Conservation (phyloP, 1,284 basidiomycete species). For the Trichosporon sp. region DNA sequence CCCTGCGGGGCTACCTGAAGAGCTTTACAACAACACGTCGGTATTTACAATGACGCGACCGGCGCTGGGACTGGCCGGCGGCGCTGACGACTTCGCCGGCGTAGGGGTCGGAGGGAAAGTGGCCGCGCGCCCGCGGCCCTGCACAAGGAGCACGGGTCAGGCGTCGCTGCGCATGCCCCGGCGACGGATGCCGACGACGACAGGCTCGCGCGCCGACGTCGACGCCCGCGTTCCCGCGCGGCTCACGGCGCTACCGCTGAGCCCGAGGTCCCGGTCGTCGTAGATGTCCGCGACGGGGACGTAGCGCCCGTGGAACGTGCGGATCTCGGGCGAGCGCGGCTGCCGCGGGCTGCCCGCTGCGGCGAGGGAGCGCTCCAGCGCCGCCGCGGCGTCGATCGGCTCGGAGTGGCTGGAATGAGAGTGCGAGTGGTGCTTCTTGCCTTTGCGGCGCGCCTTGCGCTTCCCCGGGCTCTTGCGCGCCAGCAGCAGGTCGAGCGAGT, state of each 20-base stretch:
- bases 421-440: conserved; percentile 2
- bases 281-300: conserved; percentile 19
- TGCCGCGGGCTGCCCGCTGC: not conserved
- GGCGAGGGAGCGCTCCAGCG: not conserved
- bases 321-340: not conserved
- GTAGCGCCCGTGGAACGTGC: conserved; percentile 15
- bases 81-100: not conserved
- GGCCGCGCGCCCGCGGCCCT: not conserved
- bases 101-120: not conserved
- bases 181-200: conserved; percentile 28
- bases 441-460: conserved; percentile 8
- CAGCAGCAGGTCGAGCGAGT: conserved; percentile 22
- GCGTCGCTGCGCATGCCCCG: conserved; percentile 10
- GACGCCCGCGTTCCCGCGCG: not conserved
- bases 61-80: not conserved
- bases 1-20: not conserved
- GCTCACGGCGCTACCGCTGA: not conserved
- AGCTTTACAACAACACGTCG: not conserved
- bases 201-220: conserved; percentile 22
- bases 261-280: conserved; percentile 1
- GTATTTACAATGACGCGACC: not conserved
- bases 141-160: not conserved
- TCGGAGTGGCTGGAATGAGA: not conserved
- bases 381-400: not conserved
- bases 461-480: conserved; percentile 2